Base-by-base conservation (phyloP, 495 filamentous ascomycete genomes). In the Penicilliopsis zonata region DNA sequence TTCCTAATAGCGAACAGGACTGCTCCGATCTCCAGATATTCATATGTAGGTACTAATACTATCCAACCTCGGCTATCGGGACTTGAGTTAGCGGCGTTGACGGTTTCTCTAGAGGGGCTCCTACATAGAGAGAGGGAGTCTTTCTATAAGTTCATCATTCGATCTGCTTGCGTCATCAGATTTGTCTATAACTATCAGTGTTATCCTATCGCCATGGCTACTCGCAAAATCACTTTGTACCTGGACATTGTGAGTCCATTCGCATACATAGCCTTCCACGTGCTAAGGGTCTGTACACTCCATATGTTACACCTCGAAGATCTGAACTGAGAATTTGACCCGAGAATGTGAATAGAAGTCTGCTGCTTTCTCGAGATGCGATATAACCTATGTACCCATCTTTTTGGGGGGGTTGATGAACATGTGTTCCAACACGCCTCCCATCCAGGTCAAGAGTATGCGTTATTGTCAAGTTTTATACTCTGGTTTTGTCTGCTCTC, bases 181-280 rank as follows among this genome's bases (percentile, higher is more conserved):
- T 30, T 8, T 4, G n/a, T 34, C n/a, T 34, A 19, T 15, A 30
- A 18, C 30, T 15, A 16, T 25, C 18, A 35, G 10, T 10, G 21
- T 19, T 2, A 13, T 32, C 5, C 14, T 36, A 18, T 13, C 30
- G 46, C 21, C 12, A 72, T 73, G 67, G 44, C 53, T 10, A 40
- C 30, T n/a, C 70, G 75, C 13, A 71, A 76, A 51, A 64, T 85
- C 25, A 76, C 65, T 0, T 60, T 82, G 26, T 83, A 75, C 46
- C 38, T 82, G 20, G 80, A 83, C 51, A 66, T 76, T 18, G 69
- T 85, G 18, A 77, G 70, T 45, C 80, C 80, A 5, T 84, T 86
- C 45, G 71, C 69, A 0, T 83, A 82, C 34, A 58, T 73, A 40
- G 80, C 73, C 2, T 86, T 74, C 43, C 65, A 80, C 44, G 55